Evolutionary conservation across 345 rosid species (phyloP).

Genomic region (Aethionema arabicum): DNA sequence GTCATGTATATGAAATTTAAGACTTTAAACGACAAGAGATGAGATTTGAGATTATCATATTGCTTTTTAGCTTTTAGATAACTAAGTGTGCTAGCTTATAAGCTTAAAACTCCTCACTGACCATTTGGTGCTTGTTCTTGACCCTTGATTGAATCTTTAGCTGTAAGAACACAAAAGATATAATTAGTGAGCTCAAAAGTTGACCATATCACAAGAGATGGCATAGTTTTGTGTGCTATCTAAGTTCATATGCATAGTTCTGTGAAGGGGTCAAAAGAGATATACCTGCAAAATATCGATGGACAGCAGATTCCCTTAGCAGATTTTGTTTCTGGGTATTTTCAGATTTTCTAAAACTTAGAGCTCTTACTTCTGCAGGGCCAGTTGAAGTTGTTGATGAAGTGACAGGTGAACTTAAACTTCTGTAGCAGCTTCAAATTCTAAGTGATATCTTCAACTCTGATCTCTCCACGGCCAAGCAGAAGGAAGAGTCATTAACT

Average conservation of each 20-base stretch:
- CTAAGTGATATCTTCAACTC: slow-evolving; percentile 3
- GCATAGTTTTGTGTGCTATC: slow-evolving; percentile 6
- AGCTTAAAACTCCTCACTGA: slow-evolving; percentile 12
- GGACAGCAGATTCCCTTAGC: background rate
- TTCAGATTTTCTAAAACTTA: slow-evolving; percentile 9
- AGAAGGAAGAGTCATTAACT: slow-evolving; percentile 20
- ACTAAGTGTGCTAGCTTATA: slow-evolving; percentile 7
- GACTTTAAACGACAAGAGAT: slow-evolving; percentile 6
- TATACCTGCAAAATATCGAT: too few species aligned
- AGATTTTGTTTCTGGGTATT: background rate
- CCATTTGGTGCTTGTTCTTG: slow-evolving; percentile 5
- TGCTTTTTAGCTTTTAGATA: background rate
- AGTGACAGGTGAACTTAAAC: slow-evolving; percentile 91
- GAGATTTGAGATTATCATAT: slow-evolving; percentile 18
- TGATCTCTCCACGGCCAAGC: slow-evolving; percentile 20
- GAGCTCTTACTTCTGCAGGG: slow-evolving; percentile 48
- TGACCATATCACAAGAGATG: background rate
- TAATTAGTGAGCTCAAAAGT: background rate
- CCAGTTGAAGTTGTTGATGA: slow-evolving; percentile 88
- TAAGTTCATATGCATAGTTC: slow-evolving; percentile 14
- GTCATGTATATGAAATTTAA: slow-evolving; percentile 13
- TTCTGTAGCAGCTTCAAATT: slow-evolving; percentile 44
- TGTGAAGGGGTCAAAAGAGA: background rate
- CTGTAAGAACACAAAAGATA: background rate
- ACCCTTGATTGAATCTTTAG: slow-evolving; percentile 19